Base-by-base conservation (phyloP, 1,284 basidiomycete species). In the Amylostereum chailletii region DNA sequence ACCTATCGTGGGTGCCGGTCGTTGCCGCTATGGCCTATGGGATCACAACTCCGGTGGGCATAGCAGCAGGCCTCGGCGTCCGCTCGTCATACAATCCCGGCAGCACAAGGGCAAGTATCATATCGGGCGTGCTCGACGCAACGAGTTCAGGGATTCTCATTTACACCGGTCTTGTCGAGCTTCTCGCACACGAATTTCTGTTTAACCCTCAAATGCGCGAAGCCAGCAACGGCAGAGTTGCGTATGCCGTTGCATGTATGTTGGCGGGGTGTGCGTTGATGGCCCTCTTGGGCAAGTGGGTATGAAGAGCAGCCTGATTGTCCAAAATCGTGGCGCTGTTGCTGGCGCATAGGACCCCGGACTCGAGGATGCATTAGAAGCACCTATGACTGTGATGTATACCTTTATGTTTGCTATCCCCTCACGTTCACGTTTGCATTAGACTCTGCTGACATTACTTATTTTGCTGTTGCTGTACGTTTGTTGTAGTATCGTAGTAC, bases 81-180 rank as follows among this genome's bases (percentile, higher is more conserved):
- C 76, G 90, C 50, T 67, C 74, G 49, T 76, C 81, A 6, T 96
- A 94, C 71, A 92, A 94, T 66, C 89, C 90, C 1, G 79, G 73
- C 49, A 83, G 81, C 51, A 68, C 81, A 0, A 85, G 75, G 0
- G 87, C 90, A 3, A 82, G 77, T 46, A 86, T 94, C 54, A 85
- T 92, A 53, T 83, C 82, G 50, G 94, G 94, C 27, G 69, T 90
- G 1, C 74, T 97, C 58, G 93, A 97, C 62, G 77, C 92, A 7
- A 67, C 91, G 42, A 93, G 89, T 50, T 78, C 90, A 0, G 94
- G 94, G 3, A 92, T 98, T 60, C 67, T 98, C 49, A 71, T 95
- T 10, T 97, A 95, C 67, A 95, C 94, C 0, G 93, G 87, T 47
- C 72, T 94, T 31, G 92, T 94, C 32, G 92, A 95, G 82, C 76